phyloP scores from a whole-genome alignment of 2,329 filamentous ascomycete genomes.

The Parasarocladium wereldwijsianum region DNA sequence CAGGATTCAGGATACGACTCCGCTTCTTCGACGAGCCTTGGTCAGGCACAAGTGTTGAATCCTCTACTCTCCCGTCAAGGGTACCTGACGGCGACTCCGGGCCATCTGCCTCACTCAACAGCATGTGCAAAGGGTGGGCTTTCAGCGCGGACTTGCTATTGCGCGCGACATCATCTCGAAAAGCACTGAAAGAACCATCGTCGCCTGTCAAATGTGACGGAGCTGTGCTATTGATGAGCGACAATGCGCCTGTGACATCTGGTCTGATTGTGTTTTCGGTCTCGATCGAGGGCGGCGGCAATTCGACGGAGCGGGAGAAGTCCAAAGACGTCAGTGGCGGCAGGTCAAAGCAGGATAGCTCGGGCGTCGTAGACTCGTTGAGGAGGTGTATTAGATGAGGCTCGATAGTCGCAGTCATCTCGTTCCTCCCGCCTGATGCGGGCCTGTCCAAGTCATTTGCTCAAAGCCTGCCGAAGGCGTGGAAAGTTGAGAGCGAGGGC shows the following conservation, averaged over 20 bases:
- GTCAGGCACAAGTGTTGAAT: constrained; percentile 25
- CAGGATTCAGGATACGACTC: constrained; percentile 28
- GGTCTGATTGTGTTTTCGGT: constrained; percentile 22
- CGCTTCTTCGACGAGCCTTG: constrained; percentile 39
- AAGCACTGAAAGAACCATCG: neutral
- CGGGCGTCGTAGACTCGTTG: constrained; percentile 38
- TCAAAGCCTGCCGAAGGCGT: too few species aligned
- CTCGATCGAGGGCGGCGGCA: constrained; percentile 37
- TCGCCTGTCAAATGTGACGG: constrained; percentile 3
- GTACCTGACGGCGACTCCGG: constrained; percentile 25
- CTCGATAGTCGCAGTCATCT: constrained; percentile 47
- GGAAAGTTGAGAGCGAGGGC: too few species aligned
- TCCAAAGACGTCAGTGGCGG: constrained; percentile 36
- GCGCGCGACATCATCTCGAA: neutral
- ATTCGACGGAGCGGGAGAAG: constrained; percentile 26
- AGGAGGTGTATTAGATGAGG: constrained; percentile 51
- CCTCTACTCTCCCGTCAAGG: constrained; percentile 30
- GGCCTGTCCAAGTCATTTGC: too few species aligned
- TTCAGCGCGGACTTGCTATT: neutral
- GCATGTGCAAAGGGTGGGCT: constrained; percentile 22
- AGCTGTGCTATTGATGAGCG: constrained; percentile 7
- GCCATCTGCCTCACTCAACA: constrained; percentile 23
- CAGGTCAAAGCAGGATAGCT: constrained; percentile 33
- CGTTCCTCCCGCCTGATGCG: constrained; percentile 1
- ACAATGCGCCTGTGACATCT: constrained; percentile 20